Evolutionary conservation across 148 eudicot genomes (phyloP).

Genomic region (Chenopodium formosanum): DNA sequence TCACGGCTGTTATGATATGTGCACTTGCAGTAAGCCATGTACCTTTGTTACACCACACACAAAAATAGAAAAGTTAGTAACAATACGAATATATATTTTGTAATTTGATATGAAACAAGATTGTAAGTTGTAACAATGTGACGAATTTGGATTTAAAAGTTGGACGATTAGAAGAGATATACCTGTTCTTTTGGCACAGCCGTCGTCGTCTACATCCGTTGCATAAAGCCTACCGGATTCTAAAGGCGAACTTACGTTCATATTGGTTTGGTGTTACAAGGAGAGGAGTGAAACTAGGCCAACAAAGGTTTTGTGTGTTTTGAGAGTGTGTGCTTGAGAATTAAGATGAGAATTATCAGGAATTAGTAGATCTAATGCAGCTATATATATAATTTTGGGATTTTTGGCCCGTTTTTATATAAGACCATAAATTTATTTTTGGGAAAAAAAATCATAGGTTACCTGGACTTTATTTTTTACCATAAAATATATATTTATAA

Average conservation of each 20-base stretch:
- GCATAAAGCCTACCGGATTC: neutral
- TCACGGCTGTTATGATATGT: slow-evolving; percentile 58
- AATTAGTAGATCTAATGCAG: neutral
- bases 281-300: neutral
- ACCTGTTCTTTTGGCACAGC: slow-evolving; percentile 41
- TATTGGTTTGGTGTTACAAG: neutral
- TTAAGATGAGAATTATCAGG: neutral
- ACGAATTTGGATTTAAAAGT: too few relatives aligned
- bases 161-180: neutral
- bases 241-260: neutral
- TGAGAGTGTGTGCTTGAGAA: neutral
- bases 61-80: neutral
- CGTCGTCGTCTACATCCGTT: slow-evolving; percentile 46
- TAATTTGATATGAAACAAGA: too few relatives aligned
- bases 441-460: too few relatives aligned
- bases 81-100: too few relatives aligned
- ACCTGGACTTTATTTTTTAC: neutral
- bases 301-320: neutral
- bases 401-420: neutral
- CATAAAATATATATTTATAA: neutral
- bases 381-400: neutral
- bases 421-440: too few relatives aligned
- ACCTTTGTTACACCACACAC: slow-evolving; percentile 31
- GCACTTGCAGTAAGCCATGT: slow-evolving; percentile 51
- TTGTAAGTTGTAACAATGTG: too few relatives aligned